Percentiles rank a stretch among this genome's conserved stretches.
These are phyloP conservation scores for Beauveria medogensis DNA, from an alignment of 2,329 filamentous ascomycete species.

Conservation along the genomic window DNA sequence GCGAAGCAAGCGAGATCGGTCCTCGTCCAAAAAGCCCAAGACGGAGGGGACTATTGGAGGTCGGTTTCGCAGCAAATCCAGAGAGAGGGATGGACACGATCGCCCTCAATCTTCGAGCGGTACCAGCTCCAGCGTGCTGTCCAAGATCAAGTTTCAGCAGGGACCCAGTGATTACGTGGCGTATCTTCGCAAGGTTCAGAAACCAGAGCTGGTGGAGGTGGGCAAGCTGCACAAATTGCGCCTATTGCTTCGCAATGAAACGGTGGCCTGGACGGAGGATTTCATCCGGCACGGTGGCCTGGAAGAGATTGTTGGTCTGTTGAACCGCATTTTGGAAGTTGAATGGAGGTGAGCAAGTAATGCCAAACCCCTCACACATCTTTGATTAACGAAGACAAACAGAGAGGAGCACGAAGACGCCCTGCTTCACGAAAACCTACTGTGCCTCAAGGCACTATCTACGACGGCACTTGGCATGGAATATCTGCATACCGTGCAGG, in stretches of 20 bases:
- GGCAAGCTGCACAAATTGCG: constrained; percentile 90
- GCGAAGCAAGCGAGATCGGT: constrained; percentile 53
- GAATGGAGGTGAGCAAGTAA: constrained; percentile 75
- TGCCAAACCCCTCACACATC: background rate
- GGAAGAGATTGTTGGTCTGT: constrained; percentile 77
- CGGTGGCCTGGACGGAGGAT: constrained; percentile 86
- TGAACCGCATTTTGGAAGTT: constrained; percentile 88
- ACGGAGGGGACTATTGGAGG: constrained; percentile 53
- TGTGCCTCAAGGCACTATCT: constrained; percentile 89
- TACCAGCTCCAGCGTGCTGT: constrained; percentile 50
- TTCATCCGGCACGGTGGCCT: constrained; percentile 88
- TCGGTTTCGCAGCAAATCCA: constrained; percentile 64
- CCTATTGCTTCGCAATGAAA: constrained; percentile 84
- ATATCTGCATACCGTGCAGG: constrained; percentile 72
- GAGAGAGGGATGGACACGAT: constrained; percentile 58
- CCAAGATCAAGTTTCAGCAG: constrained; percentile 65
- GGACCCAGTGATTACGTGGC: constrained; percentile 77
- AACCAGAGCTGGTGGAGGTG: constrained; percentile 81
- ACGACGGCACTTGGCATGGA: constrained; percentile 82
- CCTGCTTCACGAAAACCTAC: constrained; percentile 80
- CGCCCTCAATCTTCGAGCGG: constrained; percentile 43
- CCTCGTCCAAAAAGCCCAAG: constrained; percentile 64
- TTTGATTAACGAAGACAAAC: constrained; percentile 16
- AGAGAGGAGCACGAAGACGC: constrained; percentile 95
- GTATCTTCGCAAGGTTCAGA: constrained; percentile 73